Evolutionary conservation across 2,329 filamentous ascomycete genomes (phyloP), one percentile per base, ranked within the genome.

Genomic region (Aspergillus neotritici): DNA sequence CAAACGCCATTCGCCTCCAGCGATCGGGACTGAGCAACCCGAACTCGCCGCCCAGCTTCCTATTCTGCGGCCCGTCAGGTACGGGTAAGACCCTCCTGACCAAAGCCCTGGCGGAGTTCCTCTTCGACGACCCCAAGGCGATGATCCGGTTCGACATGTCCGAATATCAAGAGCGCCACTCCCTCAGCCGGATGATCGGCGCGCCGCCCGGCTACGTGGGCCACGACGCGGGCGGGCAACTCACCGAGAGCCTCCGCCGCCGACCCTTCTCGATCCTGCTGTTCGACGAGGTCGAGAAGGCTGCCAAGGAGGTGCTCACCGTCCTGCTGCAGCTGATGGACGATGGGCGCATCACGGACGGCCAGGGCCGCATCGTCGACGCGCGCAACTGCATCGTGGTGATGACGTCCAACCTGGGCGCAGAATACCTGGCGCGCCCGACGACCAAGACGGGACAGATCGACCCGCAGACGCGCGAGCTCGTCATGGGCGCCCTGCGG

Each of bases 61-160:
- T 98, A 45, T 98, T 98, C 80, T 97, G 93, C 61, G 93, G 93
- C 74, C 93, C 93, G 11, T 97, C 91, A 0, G 93, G 93, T 74
- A 98, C 93, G 10, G 93, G 93, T 75, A 98, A 98, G 73, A 98
- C 93, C 13, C 75, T 98, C 14, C 82, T 98, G 45, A 97, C 91
- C 52, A 98, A 98, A 70, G 93, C 91, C 12, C 77, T 98, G 47
- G 93, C 93, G 37, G 93, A 98, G 67, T 98, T 98, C 74, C 76
- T 98, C 21, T 98, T 98, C 72, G 93, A 98, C 63, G 93, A 98
- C 56, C 73, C 91, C 17, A 96, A 96, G 73, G 76, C 91, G 29
- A 97, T 98, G 93, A 95, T 98, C 58, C 86, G 93, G 31, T 94
- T 98, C 72, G 93, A 98, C 65, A 98, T 98, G 93, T 97, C 91